phyloP scores from a whole-genome alignment of 2,329 filamentous ascomycete species.

The Aureobasidium subglaciale region DNA sequence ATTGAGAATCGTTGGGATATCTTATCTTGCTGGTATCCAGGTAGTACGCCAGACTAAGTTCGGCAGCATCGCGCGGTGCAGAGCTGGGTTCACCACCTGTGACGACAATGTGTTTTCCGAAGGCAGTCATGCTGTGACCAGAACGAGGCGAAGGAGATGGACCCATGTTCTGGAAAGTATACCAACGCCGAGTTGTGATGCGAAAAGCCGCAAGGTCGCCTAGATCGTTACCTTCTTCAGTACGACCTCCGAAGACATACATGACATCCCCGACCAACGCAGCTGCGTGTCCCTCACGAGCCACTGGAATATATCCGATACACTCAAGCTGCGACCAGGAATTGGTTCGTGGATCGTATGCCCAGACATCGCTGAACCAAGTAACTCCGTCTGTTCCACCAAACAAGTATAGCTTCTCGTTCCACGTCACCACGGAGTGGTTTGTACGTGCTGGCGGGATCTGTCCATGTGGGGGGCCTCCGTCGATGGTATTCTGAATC shows the following conservation, averaged over 20 bases:
- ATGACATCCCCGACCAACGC: slow-evolving; percentile 94
- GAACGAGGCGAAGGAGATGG: slow-evolving; percentile 88
- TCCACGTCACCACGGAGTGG: slow-evolving; percentile 83
- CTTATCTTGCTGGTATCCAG: slow-evolving; percentile 94
- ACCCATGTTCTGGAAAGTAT: slow-evolving; percentile 99
- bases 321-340: slow-evolving; percentile 85
- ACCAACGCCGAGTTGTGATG: slow-evolving; percentile 83
- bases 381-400: slow-evolving; percentile 91
- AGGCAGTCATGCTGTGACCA: slow-evolving; percentile 95
- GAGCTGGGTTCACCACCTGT: slow-evolving; percentile 92
- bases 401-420: slow-evolving; percentile 94
- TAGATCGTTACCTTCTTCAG: slow-evolving; percentile 84
- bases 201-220: slow-evolving; percentile 86
- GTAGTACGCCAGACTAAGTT: slow-evolving; percentile 83
- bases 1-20: slow-evolving; percentile 62
- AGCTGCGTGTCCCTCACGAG: slow-evolving; percentile 89
- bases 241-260: slow-evolving; percentile 97
- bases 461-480: slow-evolving; percentile 52
- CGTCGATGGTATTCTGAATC: slow-evolving; percentile 64
- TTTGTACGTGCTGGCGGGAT: slow-evolving; percentile 88
- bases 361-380: slow-evolving; percentile 99
- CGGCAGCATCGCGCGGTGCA: slow-evolving; percentile 68
- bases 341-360: slow-evolving; percentile 78
- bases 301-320: slow-evolving; percentile 92
- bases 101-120: slow-evolving; percentile 86